Evolutionary conservation across 106 monocot genomes (phyloP), one percentile per base, ranked within the genome.

Genomic region (Gastrodia elata): DNA sequence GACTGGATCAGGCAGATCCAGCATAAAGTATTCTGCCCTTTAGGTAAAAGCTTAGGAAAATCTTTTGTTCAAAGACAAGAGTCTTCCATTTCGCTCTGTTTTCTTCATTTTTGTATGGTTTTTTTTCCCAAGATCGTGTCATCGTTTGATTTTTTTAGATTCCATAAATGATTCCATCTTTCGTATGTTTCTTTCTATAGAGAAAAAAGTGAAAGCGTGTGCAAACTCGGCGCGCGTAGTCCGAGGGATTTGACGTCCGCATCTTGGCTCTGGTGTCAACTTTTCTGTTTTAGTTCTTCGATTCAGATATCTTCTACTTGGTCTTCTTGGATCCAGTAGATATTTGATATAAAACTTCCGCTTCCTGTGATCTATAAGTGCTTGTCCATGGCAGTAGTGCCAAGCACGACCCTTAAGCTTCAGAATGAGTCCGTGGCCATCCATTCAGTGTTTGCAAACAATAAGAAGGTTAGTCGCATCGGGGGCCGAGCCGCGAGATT

Each of bases 401-500:
- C 40, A 10, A 40, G 40, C 10, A 69, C 69, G 35, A 40, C 40
- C 20, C 41, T 69, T 10, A 69, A 20, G 40, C 7, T 69, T 39
- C 69, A 69, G 69, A 69, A 69, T 27, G 35, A 69, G 4, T 35
- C 22, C 25, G 69, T 69, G 39, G 39, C 25, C 25, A 8, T 69
- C 35, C 39, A 22, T 39, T 18, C 40, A 1, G 24, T 27, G 8
- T 26, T 13, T 9, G 26, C 18, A 0, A 1, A 68, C 16, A 36
- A 6, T 3, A 68, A 68, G 69, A 40, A 26, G 7, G 69, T 6
- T 25, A 2, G 26, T 13, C 26, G 18, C 41, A 2, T 24, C 14
- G 75, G 61, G 14, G 58, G 70, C 78, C 70, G 77, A 48, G 74
- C 76, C 0, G 38, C 24, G 57, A 77, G 82, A 74, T 84, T 68